Percentiles rank a stretch among this genome's conserved stretches.
Evolutionary conservation across 768 basidiomycete species (phyloP).

Genomic region (Mycena capillaripes): DNA sequence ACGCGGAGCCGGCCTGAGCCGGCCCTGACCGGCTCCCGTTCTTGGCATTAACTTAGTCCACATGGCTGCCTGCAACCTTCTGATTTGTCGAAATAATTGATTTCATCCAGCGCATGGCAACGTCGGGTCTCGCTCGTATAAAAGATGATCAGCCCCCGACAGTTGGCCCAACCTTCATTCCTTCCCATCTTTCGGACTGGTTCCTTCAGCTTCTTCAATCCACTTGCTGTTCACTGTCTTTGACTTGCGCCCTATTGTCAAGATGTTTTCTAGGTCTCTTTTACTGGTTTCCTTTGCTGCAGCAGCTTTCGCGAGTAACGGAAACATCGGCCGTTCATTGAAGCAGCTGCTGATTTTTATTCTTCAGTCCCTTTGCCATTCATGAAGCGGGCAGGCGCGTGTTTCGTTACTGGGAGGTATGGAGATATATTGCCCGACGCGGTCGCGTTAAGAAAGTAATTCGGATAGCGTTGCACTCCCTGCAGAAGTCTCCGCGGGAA

Average conservation of each 20-base stretch:
- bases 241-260: constrained; percentile 25
- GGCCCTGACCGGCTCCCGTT: too few species aligned
- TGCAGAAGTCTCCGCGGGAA: constrained; percentile 42
- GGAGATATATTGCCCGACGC: neutral
- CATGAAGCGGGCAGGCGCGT: constrained; percentile 41
- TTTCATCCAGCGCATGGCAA: constrained; percentile 9
- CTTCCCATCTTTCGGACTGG: constrained; percentile 33
- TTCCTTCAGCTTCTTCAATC: constrained; percentile 37
- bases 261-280: constrained; percentile 39
- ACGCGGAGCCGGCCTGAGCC: too few species aligned
- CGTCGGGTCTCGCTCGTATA: neutral
- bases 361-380: constrained; percentile 33
- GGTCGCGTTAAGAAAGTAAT: neutral
- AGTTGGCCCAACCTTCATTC: constrained; percentile 15
- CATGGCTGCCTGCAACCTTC: neutral
- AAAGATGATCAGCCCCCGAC: neutral
- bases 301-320: constrained; percentile 25
- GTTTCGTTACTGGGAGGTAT: constrained; percentile 44
- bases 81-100: too few species aligned
- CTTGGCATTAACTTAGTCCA: neutral
- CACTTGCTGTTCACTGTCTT: constrained; percentile 28
- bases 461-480: constrained; percentile 38
- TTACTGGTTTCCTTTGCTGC: constrained; percentile 33
- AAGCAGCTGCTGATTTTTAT: neutral
- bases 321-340: neutral